Percentiles rank a stretch among this genome's conserved stretches.
These are phyloP conservation scores for Arthrobotrys iridis DNA, from an alignment of 2,329 filamentous ascomycete genomes.

Conservation along the genomic window DNA sequence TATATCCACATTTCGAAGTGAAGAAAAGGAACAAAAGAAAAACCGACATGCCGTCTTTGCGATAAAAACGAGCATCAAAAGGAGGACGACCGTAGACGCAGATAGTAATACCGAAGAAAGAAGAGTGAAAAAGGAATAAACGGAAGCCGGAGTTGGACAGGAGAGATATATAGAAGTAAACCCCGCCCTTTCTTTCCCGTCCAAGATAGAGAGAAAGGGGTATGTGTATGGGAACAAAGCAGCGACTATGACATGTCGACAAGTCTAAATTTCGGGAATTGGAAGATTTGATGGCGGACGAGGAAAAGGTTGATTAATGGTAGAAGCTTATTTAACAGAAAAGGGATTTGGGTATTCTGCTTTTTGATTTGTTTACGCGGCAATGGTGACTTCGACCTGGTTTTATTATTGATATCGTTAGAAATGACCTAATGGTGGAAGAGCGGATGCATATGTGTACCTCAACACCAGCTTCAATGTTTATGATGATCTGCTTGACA, in stretches of 20 bases:
- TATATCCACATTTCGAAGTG: constrained; percentile 43
- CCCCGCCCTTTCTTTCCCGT: neutral
- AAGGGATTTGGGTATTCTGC: constrained; percentile 23
- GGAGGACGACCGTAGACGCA: constrained; percentile 28
- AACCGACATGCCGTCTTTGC: neutral
- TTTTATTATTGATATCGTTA: neutral
- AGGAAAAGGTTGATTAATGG: constrained; percentile 27
- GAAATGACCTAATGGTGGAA: neutral
- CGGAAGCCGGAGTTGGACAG: neutral
- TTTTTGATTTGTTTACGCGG: constrained; percentile 70
- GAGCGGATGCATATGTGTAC: neutral
- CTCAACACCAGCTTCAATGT: constrained; percentile 93
- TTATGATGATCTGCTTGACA: constrained; percentile 96
- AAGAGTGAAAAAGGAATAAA: neutral
- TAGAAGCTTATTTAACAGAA: constrained; percentile 27
- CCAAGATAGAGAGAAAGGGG: neutral
- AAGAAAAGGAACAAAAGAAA: constrained; percentile 15
- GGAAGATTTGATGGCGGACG: neutral
- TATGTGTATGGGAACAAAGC: too few relatives aligned
- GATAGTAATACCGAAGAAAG: constrained; percentile 16
- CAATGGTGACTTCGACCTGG: constrained; percentile 86
- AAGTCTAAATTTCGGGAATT: neutral
- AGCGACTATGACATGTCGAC: constrained; percentile 46
- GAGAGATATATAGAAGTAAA: neutral
- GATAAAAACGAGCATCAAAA: neutral